phyloP scores from a whole-genome alignment of 768 basidiomycete species.

The Fibroporia radiculosa region DNA sequence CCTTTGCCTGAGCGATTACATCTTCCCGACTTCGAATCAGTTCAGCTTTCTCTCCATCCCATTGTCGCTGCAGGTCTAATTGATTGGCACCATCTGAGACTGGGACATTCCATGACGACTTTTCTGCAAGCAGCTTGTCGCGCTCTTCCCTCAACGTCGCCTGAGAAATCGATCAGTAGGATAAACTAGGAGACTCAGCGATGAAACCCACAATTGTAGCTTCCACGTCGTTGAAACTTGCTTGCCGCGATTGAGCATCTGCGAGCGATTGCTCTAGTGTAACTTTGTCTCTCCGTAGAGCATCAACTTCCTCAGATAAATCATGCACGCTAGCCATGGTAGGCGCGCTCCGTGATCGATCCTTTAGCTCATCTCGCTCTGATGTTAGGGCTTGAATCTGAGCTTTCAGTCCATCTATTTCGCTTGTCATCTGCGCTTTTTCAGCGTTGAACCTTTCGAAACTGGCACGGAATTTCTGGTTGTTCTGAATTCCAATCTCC shows the following conservation, averaged over 20 bases:
- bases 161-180: slow-evolving; percentile 24
- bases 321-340: slow-evolving; percentile 21
- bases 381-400: slow-evolving; percentile 17
- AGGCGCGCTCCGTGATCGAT: slow-evolving; percentile 17
- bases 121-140: slow-evolving; percentile 56
- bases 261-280: slow-evolving; percentile 31
- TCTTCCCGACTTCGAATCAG: slow-evolving; percentile 52
- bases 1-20: slow-evolving; percentile 53
- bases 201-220: slow-evolving; percentile 26
- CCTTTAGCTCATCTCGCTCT: slow-evolving; percentile 28
- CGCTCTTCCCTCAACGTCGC: slow-evolving; percentile 48
- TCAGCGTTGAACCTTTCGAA: slow-evolving; percentile 10
- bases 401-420: slow-evolving; percentile 14
- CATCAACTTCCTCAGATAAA: slow-evolving; percentile 27
- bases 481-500: slow-evolving; percentile 19
- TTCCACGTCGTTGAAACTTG: slow-evolving; percentile 14
- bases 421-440: slow-evolving; percentile 12
- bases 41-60: slow-evolving; percentile 56
- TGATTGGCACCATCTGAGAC: slow-evolving; percentile 15
- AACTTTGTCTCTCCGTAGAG: slow-evolving; percentile 31
- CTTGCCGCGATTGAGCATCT: slow-evolving; percentile 2
- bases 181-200: neutral
- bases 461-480: slow-evolving; percentile 15
- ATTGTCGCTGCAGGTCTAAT: slow-evolving; percentile 28
- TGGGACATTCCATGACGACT: slow-evolving; percentile 33